Evolutionary conservation across 1,139 yeast genomes (phyloP).

Genomic region (Suzukiozyma palmioleophila): DNA sequence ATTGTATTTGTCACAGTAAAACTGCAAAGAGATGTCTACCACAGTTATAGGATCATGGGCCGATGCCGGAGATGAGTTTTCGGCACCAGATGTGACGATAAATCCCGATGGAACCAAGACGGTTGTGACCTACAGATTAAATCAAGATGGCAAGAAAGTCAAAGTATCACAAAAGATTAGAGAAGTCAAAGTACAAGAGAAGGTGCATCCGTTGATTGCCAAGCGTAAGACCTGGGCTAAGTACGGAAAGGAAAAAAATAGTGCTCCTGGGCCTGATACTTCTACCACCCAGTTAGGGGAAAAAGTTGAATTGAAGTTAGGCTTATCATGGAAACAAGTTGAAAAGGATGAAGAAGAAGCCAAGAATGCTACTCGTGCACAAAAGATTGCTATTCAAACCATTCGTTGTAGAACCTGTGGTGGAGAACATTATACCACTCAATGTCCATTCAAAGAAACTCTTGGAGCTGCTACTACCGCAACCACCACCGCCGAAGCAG

Average conservation of each 20-base stretch:
- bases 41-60: constrained; percentile 56
- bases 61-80: constrained; percentile 61
- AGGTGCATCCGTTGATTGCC: constrained; percentile 75
- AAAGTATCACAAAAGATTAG: constrained; percentile 82
- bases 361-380: constrained; percentile 50
- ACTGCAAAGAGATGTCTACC: constrained; percentile 27
- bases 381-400: constrained; percentile 43
- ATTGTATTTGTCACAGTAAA: not conserved
- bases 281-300: constrained; percentile 90
- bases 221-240: constrained; percentile 69
- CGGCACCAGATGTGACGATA: constrained; percentile 64
- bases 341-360: constrained; percentile 55
- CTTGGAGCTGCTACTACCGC: constrained; percentile 52
- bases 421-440: constrained; percentile 89
- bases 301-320: constrained; percentile 64
- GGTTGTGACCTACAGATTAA: constrained; percentile 70
- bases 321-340: constrained; percentile 69
- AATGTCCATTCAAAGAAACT: constrained; percentile 95
- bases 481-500: constrained; percentile 27
- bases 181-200: constrained; percentile 73
- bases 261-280: constrained; percentile 81
- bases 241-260: constrained; percentile 77
- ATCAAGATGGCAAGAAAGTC: constrained; percentile 78
- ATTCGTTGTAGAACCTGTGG: constrained; percentile 87
- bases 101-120: constrained; percentile 90